These are phyloP conservation scores for Populus deltoides DNA, from an alignment of 345 rosid genomes.

Conservation along the genomic window DNA sequence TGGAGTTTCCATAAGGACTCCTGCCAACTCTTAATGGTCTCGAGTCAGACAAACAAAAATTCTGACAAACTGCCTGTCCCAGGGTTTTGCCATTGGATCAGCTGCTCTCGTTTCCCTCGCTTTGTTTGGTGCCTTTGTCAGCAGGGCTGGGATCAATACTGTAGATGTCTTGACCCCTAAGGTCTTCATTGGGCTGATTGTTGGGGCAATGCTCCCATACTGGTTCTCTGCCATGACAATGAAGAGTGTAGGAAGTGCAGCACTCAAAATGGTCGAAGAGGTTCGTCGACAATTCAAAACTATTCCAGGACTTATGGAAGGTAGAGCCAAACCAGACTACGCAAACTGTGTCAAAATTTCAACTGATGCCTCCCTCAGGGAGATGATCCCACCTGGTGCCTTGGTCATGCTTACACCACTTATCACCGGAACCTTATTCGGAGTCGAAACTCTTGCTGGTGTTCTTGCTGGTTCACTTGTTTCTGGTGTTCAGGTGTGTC, in stretches of 20 bases:
- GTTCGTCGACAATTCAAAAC: constrained; percentile 69
- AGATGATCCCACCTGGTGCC: constrained; percentile 78
- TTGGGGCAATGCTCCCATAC: constrained; percentile 78
- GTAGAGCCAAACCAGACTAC: constrained; percentile 56
- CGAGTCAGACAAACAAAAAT: background rate
- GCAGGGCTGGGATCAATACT: constrained; percentile 54
- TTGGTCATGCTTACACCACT: constrained; percentile 69
- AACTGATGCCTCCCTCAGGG: constrained; percentile 57
- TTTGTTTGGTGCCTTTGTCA: constrained; percentile 64
- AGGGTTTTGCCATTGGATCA: constrained; percentile 80
- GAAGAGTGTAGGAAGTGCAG: constrained; percentile 76
- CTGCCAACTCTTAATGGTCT: background rate
- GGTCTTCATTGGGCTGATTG: constrained; percentile 59
- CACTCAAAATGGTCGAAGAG: constrained; percentile 75
- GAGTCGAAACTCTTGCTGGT: constrained; percentile 67
- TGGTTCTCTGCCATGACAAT: constrained; percentile 78
- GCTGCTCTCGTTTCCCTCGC: constrained; percentile 73
- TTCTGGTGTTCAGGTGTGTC: constrained; percentile 58
- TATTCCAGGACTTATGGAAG: constrained; percentile 74
- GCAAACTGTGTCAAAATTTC: constrained; percentile 74
- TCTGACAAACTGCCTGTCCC: background rate
- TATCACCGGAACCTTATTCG: constrained; percentile 53
- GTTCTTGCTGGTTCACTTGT: constrained; percentile 72
- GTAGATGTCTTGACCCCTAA: constrained; percentile 67
- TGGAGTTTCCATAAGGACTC: background rate